A percentile compares a stretch with the other conserved stretches of the same genome.
phyloP scores from a whole-genome alignment of 2,329 filamentous ascomycete species.

The Byssothecium circinans region DNA sequence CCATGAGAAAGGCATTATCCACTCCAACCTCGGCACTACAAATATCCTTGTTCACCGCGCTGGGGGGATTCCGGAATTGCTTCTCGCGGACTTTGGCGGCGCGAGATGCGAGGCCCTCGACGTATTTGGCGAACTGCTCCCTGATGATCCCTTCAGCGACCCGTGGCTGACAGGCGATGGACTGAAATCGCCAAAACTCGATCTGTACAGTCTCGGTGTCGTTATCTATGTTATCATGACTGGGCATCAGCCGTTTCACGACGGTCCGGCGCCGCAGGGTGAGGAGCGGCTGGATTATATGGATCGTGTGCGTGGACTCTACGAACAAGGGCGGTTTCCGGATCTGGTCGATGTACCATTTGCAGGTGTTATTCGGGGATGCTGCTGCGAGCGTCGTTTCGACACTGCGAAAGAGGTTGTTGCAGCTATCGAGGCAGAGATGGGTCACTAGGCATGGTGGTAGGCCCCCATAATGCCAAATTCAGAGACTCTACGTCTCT shows the following conservation, averaged over 20 bases:
- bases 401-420: constrained; percentile 14
- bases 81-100: constrained; percentile 18
- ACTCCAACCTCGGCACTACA: constrained; percentile 14
- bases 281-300: constrained; percentile 9
- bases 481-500: too few relatives aligned
- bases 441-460: not conserved
- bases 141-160: constrained; percentile 13
- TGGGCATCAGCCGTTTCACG: constrained; percentile 14
- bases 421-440: constrained; percentile 11
- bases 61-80: constrained; percentile 6
- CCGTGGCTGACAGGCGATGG: constrained; percentile 1
- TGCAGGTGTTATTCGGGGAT: constrained; percentile 13
- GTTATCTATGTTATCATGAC: constrained; percentile 14
- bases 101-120: constrained; percentile 12
- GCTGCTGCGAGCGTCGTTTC: constrained; percentile 13
- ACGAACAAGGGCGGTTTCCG: constrained; percentile 11
- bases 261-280: constrained; percentile 5
- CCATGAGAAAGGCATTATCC: constrained; percentile 13
- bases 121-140: constrained; percentile 10
- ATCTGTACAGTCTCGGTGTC: constrained; percentile 9
- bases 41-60: constrained; percentile 16
- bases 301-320: constrained; percentile 6
- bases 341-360: constrained; percentile 9
- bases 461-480: too few relatives aligned
- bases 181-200: constrained; percentile 9